These are phyloP conservation scores for Globisporangium yorkense DNA, from an alignment of 352 stramenopile species.

Conservation along the genomic window DNA sequence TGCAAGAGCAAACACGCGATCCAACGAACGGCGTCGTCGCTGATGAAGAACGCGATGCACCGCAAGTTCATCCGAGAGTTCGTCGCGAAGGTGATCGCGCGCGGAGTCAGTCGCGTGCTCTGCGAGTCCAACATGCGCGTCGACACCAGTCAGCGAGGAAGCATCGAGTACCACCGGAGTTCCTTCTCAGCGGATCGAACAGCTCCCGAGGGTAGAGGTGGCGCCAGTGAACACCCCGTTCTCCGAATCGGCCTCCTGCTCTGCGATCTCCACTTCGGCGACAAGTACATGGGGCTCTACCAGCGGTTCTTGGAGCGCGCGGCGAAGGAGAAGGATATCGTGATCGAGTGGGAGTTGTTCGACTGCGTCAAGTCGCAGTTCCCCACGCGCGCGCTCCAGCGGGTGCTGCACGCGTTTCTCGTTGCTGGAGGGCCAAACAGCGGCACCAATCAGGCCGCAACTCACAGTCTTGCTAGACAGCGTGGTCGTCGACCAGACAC, in stretches of 20 bases:
- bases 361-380: conserved; percentile 34
- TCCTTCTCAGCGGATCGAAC: neutral
- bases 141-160: neutral
- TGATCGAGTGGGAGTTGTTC: conserved; percentile 30
- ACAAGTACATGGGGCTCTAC: conserved; percentile 33
- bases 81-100: conserved; percentile 21
- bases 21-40: conserved; percentile 1
- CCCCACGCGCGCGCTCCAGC: conserved; percentile 22
- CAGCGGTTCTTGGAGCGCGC: conserved; percentile 28
- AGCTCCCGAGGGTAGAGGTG: no score
- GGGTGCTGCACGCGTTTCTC: conserved; percentile 23
- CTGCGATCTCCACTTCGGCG: conserved; percentile 33
- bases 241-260: conserved; percentile 32
- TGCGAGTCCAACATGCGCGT: conserved; percentile 28
- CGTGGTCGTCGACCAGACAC: neutral
- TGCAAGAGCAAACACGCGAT: neutral
- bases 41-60: conserved; percentile 13
- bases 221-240: neutral
- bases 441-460: conserved; percentile 2
- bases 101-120: conserved; percentile 27
- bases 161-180: neutral
- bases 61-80: conserved; percentile 26
- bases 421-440: conserved; percentile 25
- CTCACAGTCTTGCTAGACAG: neutral
- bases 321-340: conserved; percentile 15